Base-by-base conservation (phyloP, 768 basidiomycete species). In the Leccinum variicolor region DNA sequence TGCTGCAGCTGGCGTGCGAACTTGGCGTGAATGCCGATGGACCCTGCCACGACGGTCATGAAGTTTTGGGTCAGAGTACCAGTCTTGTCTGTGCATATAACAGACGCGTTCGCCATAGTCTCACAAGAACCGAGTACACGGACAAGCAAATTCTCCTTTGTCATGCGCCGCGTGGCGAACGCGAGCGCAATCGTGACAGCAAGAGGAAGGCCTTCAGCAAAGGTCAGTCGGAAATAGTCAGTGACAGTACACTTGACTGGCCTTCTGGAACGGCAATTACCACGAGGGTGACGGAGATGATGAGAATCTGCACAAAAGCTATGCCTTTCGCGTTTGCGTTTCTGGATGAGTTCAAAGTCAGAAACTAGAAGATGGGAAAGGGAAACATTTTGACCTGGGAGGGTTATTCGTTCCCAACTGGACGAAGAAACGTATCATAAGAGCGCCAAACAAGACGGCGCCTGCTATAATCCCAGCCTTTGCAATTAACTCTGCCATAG, bases 141-240 rank as follows among this genome's bases (percentile, higher is more conserved):
- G 29, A 98, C 97, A 45, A 99, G 84, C 0, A 98, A 79, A 53
- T 97, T 97, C 73, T 94, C 90, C 67, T 87, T 83, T 9, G 95
- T 92, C 97, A 98, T 98, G n/a, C 96, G 88, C 66, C 91, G 94
- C 49, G 97, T 99, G 0, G 96, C 97, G 67, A 98, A 99, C 1
- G 97, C 92, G 31, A 99, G 79, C 0, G 97, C 97, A 49, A 99
- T 84, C 0, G 96, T 98, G 51, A 98, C 96, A 43, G 96, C 96
- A 54, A 99, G 80, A 2, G 96, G 96, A 6, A 99, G 79, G 68
- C 95, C 91, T 90, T 66, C 54, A 54, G 55, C 28, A 34, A 10
- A 36, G 14, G 48, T 50, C 39, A 57, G 57, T 29, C 4, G 3
- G 15, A 23, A 25, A 51, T 45, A 36, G 14, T 39, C 7, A 43